Evolutionary conservation across 306 rosid genomes (phyloP).

Genomic region (Ormosia emarginata): DNA sequence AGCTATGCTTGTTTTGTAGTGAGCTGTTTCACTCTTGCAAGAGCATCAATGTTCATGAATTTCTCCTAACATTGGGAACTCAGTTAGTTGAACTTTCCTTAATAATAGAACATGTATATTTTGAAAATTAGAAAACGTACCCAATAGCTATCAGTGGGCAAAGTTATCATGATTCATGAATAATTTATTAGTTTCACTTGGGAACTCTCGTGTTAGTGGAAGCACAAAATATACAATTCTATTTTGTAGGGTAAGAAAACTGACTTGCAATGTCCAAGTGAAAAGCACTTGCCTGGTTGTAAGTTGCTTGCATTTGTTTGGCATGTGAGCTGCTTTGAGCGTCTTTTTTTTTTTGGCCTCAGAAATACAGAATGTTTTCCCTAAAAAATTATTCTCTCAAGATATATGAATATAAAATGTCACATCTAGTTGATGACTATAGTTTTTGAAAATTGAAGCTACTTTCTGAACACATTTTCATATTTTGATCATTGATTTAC

Average conservation of each 20-base stretch:
- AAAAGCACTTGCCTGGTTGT: neutral
- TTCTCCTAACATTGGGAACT: neutral
- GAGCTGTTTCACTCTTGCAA: neutral
- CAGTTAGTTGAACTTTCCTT: neutral
- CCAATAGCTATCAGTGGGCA: neutral
- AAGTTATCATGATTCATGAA: neutral
- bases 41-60: neutral
- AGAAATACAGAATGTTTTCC: neutral
- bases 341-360: neutral
- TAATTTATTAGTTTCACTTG: neutral
- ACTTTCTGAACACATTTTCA: neutral
- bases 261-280: neutral
- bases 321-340: neutral
- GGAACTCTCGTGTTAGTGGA: neutral
- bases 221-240: constrained; percentile 1
- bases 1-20: neutral
- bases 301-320: neutral
- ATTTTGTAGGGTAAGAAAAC: neutral
- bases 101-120: neutral
- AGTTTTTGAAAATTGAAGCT: neutral
- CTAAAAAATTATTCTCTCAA: neutral
- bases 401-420: constrained; percentile 2
- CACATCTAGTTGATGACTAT: neutral
- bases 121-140: neutral
- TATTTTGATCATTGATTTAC: constrained; percentile 22